These are phyloP conservation scores for Ophiostoma montium DNA, from an alignment of 2,329 filamentous ascomycete genomes.

Conservation along the genomic window DNA sequence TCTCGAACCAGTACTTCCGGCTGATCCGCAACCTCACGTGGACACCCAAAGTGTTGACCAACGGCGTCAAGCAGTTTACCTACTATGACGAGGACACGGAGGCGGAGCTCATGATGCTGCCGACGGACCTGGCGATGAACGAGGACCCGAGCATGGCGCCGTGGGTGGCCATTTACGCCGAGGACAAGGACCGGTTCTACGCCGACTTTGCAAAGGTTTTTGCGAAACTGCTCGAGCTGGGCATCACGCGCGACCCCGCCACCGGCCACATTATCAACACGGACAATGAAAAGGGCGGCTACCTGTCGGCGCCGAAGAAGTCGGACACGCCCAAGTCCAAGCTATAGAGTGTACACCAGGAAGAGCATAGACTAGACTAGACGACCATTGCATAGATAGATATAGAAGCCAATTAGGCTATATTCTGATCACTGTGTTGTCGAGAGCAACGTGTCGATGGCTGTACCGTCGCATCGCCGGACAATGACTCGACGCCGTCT, in stretches of 20 bases:
- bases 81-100: slow-evolving; percentile 56
- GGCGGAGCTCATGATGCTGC: slow-evolving; percentile 95
- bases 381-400: no score
- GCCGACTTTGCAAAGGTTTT: slow-evolving; percentile 73
- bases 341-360: background rate
- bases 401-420: no score
- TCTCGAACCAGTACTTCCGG: slow-evolving; percentile 85
- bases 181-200: slow-evolving; percentile 85
- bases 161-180: slow-evolving; percentile 75
- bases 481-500: no score
- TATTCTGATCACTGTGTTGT: no score
- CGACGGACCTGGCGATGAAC: slow-evolving; percentile 73
- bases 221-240: slow-evolving; percentile 78
- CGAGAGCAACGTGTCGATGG: no score
- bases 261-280: background rate
- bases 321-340: slow-evolving; percentile 1
- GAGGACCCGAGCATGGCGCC: slow-evolving; percentile 77
- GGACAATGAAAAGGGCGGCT: background rate
- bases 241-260: slow-evolving; percentile 40
- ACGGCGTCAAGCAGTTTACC: slow-evolving; percentile 64
- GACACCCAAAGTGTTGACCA: slow-evolving; percentile 52
- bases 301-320: background rate
- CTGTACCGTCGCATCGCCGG: no score
- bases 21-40: slow-evolving; percentile 1
- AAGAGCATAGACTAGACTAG: no score